Evolutionary conservation across 257 asterid species (phyloP).

Genomic region (Cruciata laevipes): DNA sequence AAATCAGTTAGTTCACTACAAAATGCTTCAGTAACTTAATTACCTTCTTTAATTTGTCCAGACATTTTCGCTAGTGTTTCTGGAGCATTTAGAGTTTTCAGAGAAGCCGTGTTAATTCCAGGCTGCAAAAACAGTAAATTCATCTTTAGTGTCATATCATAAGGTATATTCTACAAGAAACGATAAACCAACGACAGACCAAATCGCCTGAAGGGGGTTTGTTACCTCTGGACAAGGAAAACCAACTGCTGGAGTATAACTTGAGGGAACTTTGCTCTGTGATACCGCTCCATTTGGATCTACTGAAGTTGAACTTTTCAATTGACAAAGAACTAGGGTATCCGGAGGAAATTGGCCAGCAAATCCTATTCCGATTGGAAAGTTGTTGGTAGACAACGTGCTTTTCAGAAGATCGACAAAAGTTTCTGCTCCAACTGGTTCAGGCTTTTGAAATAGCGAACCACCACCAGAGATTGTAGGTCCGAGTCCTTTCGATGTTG

Average conservation of each 20-base stretch:
- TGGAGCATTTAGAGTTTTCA: not conserved
- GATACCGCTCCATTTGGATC: not conserved
- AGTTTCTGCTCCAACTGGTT: not conserved
- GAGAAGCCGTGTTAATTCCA: not conserved
- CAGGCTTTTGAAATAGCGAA: not conserved
- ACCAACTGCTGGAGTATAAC: not conserved
- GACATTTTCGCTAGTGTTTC: not conserved
- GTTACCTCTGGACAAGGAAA: not conserved
- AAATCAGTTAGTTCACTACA: not conserved
- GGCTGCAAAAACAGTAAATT: conserved; percentile 4
- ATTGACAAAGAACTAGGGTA: not conserved
- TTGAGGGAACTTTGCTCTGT: not conserved
- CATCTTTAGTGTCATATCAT: not conserved
- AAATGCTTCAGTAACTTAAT: not conserved
- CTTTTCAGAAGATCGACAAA: not conserved
- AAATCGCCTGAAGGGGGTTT: not conserved
- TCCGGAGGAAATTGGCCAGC: not conserved
- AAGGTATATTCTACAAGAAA: not conserved
- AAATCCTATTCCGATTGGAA: conserved; percentile 6
- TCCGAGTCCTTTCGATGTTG: not conserved
- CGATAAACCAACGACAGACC: not conserved
- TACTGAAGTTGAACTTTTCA: not conserved
- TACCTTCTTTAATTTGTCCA: conserved; percentile 6
- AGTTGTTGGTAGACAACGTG: not conserved
- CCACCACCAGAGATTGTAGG: no score